A percentile compares a stretch with the other conserved stretches of the same genome.
These are phyloP conservation scores for Globisporangium canariense DNA, from an alignment of 352 stramenopile species.

Conservation along the genomic window DNA sequence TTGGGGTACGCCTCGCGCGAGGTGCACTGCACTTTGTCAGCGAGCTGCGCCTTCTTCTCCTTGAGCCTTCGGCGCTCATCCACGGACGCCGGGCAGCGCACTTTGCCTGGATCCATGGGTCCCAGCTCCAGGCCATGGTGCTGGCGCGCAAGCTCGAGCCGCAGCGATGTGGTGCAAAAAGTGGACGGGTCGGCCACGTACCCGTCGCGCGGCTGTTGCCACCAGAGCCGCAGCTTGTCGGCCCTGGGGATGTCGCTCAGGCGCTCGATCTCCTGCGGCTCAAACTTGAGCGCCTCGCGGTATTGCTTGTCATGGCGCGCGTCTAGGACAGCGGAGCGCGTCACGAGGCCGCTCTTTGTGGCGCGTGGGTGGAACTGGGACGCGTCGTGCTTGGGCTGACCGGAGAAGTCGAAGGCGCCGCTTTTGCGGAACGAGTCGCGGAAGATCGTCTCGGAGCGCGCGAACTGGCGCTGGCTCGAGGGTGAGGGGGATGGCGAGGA, in stretches of 20 bases:
- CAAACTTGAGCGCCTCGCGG: conserved; percentile 45
- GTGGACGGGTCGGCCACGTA: conserved; percentile 56
- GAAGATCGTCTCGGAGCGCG: conserved; percentile 40
- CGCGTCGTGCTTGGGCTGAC: conserved; percentile 23
- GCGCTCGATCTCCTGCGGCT: conserved; percentile 48
- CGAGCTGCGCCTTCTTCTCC: conserved; percentile 34
- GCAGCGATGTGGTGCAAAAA: conserved; percentile 39
- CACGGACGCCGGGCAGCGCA: conserved; percentile 31
- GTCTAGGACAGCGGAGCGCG: conserved; percentile 34
- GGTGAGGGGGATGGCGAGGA: background rate
- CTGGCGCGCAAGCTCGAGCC: conserved; percentile 32
- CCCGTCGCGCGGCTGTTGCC: conserved; percentile 37
- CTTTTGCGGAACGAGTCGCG: conserved; percentile 47
- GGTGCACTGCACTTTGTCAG: conserved; percentile 45
- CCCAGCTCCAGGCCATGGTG: conserved; percentile 27
- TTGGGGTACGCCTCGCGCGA: conserved; percentile 31
- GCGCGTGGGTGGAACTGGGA: conserved; percentile 34
- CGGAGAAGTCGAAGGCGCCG: conserved; percentile 36
- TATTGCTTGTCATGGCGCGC: conserved; percentile 28
- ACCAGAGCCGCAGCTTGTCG: conserved; percentile 46
- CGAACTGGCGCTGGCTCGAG: conserved; percentile 29
- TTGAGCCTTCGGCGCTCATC: conserved; percentile 30
- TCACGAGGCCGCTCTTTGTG: conserved; percentile 32
- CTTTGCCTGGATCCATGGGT: conserved; percentile 46
- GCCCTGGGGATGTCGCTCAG: conserved; percentile 49